Evolutionary conservation across 139 green algal genomes (phyloP), one percentile per base, ranked within the genome.

Genomic region (Gonium pectorale): DNA sequence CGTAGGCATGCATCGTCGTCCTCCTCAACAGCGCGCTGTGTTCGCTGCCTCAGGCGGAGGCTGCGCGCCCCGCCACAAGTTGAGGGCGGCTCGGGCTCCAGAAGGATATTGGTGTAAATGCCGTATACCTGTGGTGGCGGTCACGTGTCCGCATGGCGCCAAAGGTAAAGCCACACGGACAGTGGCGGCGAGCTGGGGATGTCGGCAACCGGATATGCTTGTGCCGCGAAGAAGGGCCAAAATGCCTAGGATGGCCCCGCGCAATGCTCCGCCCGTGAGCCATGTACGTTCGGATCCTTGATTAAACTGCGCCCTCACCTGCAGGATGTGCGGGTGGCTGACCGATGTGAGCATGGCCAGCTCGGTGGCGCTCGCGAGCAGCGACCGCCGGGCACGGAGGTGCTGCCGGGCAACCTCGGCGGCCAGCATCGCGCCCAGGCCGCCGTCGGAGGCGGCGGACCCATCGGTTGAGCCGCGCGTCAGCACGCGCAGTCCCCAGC

Each of bases 291-390:
- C n/a, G n/a, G n/a, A n/a, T n/a, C n/a, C n/a, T n/a, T n/a, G n/a
- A n/a, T n/a, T n/a, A n/a, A n/a, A n/a, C n/a, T n/a, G n/a, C 24
- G 27, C 41, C 29, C 71, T 1, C 54, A 81, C 73, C 73, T 81
- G 73, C 37, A 81, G 38, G 54, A 81, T 81, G 52, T 81, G 13
- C 6, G 73, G 73, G 37, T 81, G 73, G 54, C 54, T 56, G 38
- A 81, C n/a, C 2, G 54, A 69, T 3, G 38, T 69, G 13, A 81
- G 54, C 73, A 81, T 81, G 26, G 54, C 54, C 54, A 81, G 73
- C 56, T 81, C 73, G 15, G 73, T 81, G 54, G 73, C 54, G 37
- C 46, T 52, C 26, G 17, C 54, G 7, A 80, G 72, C 72, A 80
- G 52, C 33, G 0, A 51, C 49, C 72, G 51, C 35, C 72, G 72